phyloP scores from a whole-genome alignment of 768 basidiomycete species.

The Aureoboletus auriporus region DNA sequence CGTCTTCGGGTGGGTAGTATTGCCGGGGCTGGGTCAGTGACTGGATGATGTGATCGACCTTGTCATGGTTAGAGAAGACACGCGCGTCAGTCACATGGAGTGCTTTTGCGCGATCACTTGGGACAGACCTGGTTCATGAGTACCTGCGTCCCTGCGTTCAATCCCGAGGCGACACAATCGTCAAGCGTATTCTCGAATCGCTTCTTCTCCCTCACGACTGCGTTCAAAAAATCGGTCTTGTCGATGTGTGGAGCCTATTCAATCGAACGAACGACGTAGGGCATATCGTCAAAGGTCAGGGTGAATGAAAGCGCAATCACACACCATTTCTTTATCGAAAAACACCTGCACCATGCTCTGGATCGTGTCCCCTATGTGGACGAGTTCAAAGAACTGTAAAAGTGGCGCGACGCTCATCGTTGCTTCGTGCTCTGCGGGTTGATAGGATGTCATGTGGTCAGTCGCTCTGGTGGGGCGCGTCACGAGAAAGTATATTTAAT shows the following conservation, averaged over 20 bases:
- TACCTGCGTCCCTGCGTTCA: constrained; percentile 94
- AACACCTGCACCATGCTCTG: constrained; percentile 98
- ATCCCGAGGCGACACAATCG: constrained; percentile 87
- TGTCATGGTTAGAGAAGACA: constrained; percentile 22
- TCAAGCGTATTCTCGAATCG: constrained; percentile 89
- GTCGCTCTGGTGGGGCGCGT: constrained; percentile 56
- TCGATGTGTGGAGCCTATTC: constrained; percentile 81
- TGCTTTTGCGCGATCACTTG: neutral
- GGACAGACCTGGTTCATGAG: constrained; percentile 82
- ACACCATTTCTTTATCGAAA: constrained; percentile 91
- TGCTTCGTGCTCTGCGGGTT: constrained; percentile 81
- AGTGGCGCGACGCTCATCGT: constrained; percentile 86
- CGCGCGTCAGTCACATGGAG: too few species aligned
- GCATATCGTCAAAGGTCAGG: neutral
- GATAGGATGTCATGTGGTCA: constrained; percentile 85
- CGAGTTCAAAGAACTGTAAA: constrained; percentile 95
- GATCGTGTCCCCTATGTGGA: constrained; percentile 95
- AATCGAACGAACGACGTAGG: too few species aligned
- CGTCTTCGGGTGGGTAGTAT: constrained; percentile 86
- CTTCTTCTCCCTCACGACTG: constrained; percentile 94
- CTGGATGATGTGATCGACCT: constrained; percentile 89
- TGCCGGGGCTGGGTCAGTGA: constrained; percentile 79
- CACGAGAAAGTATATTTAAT: too few species aligned
- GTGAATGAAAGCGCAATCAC: constrained; percentile 14
- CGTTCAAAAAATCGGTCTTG: constrained; percentile 88